These are phyloP conservation scores for Neonectria ditissima DNA, from an alignment of 2,329 filamentous ascomycete genomes.

Conservation along the genomic window DNA sequence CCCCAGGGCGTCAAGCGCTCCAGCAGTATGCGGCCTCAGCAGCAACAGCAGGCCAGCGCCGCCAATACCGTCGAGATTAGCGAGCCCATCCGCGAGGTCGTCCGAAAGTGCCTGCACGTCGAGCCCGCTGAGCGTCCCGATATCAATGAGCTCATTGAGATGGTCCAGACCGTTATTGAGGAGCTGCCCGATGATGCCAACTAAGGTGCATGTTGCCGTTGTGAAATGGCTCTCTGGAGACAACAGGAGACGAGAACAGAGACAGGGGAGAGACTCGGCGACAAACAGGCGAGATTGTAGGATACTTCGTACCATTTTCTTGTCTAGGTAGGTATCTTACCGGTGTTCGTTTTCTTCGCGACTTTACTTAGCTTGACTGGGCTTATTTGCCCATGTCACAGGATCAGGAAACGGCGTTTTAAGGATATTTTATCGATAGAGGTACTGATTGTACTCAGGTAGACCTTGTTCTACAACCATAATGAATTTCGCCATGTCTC, in stretches of 20 bases:
- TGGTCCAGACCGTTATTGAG: conserved; percentile 80
- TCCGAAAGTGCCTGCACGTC: conserved; percentile 85
- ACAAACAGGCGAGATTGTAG: conserved; percentile 20
- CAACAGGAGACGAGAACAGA: background rate
- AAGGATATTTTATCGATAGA: conserved; percentile 39
- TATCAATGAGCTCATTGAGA: conserved; percentile 82
- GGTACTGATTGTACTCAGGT: conserved; percentile 33
- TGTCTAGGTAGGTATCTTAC: conserved; percentile 7
- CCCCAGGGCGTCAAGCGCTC: conserved; percentile 65
- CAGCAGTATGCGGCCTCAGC: conserved; percentile 52
- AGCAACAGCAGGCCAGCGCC: conserved; percentile 46
- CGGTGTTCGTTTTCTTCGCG: conserved; percentile 16
- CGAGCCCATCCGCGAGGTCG: conserved; percentile 86
- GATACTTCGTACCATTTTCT: conserved; percentile 29
- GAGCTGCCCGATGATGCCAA: conserved; percentile 68
- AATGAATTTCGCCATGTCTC: conserved; percentile 15
- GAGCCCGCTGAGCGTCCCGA: conserved; percentile 91
- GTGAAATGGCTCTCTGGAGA: conserved; percentile 1
- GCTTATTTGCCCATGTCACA: conserved; percentile 20
- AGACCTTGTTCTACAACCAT: conserved; percentile 32
- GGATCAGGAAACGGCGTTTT: conserved; percentile 40
- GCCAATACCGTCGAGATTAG: conserved; percentile 70
- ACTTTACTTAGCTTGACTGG: conserved; percentile 16
- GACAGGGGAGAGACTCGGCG: background rate
- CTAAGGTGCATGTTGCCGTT: conserved; percentile 25